Conservation (phyloP, 768 basidiomycete genomes). For the Phaffia tasmanica region DNA sequence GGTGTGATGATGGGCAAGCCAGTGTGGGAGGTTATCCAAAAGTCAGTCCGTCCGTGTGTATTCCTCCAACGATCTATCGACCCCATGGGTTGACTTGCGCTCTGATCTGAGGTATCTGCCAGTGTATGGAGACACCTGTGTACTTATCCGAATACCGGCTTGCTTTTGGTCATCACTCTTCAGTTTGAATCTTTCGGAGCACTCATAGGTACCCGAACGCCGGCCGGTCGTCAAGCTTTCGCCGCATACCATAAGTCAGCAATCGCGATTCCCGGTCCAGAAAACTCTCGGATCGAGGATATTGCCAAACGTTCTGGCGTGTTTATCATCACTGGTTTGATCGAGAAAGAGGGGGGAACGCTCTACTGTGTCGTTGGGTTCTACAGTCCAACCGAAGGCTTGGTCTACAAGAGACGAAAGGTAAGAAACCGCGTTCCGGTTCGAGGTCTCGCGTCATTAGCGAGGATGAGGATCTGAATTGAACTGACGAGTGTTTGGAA, state of each 20-base stretch:
- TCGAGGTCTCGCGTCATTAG: background rate
- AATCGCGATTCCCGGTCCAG: slow-evolving; percentile 48
- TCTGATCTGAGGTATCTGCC: no score
- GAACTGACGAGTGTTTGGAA: background rate
- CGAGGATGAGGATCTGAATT: background rate
- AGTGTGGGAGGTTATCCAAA: slow-evolving; percentile 31
- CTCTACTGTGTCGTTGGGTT: slow-evolving; percentile 54
- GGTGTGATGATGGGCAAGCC: background rate
- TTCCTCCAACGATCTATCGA: no score
- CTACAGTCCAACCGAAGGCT: slow-evolving; percentile 47
- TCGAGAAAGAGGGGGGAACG: slow-evolving; percentile 52
- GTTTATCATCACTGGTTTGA: slow-evolving; percentile 52
- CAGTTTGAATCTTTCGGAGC: slow-evolving; percentile 40
- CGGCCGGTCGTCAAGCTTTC: slow-evolving; percentile 51
- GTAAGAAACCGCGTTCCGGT: background rate
- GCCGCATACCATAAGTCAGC: slow-evolving; percentile 48
- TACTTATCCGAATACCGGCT: no score
- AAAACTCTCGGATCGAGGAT: slow-evolving; percentile 44
- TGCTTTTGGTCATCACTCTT: no score
- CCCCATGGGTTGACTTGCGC: no score
- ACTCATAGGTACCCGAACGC: slow-evolving; percentile 45
- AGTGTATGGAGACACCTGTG: no score
- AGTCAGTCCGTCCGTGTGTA: background rate
- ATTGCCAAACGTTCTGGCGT: slow-evolving; percentile 46
- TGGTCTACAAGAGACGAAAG: slow-evolving; percentile 55